Percentiles rank a stretch among this genome's conserved stretches.
phyloP scores from a whole-genome alignment of 2,329 filamentous ascomycete genomes.

The Fusarium sp. region DNA sequence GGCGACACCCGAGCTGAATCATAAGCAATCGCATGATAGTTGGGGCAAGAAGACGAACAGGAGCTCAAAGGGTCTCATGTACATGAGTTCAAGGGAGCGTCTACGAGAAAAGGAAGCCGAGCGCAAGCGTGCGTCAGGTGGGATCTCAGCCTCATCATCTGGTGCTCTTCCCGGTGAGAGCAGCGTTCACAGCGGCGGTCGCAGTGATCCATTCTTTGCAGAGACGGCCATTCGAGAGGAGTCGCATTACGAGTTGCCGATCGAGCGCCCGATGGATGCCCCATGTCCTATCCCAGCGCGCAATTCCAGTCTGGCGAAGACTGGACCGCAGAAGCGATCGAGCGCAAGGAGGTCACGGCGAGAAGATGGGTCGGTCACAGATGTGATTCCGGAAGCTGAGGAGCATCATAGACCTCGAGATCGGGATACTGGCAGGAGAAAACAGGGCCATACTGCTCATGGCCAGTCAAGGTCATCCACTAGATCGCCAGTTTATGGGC shows the following conservation, averaged over 20 bases:
- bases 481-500: constrained; percentile 40
- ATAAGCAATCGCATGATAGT: constrained; percentile 71
- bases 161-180: constrained; percentile 58
- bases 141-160: constrained; percentile 40
- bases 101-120: constrained; percentile 75
- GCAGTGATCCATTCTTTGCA: constrained; percentile 65
- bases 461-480: constrained; percentile 33
- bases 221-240: constrained; percentile 72
- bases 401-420: constrained; percentile 51
- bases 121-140: constrained; percentile 65
- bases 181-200: constrained; percentile 56
- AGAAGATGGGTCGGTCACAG: constrained; percentile 57
- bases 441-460: constrained; percentile 32
- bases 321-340: constrained; percentile 67
- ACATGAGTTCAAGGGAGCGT: constrained; percentile 81
- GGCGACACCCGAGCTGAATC: constrained; percentile 65
- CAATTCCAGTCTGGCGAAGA: constrained; percentile 77
- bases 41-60: constrained; percentile 72
- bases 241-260: constrained; percentile 54
- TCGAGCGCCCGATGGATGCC: constrained; percentile 52
- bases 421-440: constrained; percentile 41
- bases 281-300: constrained; percentile 74
- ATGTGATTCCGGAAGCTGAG: constrained; percentile 61
- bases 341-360: constrained; percentile 66
- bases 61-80: constrained; percentile 74